These are phyloP conservation scores for Zalaria obscura DNA, from an alignment of 2,329 filamentous ascomycete species.

Conservation along the genomic window DNA sequence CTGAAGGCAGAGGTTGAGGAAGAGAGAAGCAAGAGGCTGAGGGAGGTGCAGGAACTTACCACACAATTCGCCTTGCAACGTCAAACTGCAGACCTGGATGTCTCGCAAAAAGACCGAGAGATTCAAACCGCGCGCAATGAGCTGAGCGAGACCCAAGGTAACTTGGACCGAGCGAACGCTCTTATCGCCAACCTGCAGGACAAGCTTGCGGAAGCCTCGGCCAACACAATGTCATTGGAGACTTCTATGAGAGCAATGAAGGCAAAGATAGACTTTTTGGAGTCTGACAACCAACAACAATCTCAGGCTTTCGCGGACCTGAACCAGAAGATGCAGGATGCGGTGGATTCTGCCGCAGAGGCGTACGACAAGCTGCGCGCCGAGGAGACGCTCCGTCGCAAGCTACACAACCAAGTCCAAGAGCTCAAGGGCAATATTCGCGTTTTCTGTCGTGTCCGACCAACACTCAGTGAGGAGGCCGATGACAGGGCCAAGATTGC, in stretches of 20 bases:
- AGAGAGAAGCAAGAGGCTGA: constrained; percentile 41
- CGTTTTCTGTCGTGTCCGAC: constrained; percentile 92
- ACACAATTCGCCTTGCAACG: constrained; percentile 34
- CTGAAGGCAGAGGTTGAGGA: constrained; percentile 54
- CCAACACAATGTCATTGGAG: constrained; percentile 53
- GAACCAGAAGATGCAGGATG: constrained; percentile 67
- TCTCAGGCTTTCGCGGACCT: constrained; percentile 74
- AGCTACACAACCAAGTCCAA: constrained; percentile 94
- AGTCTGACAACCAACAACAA: constrained; percentile 80
- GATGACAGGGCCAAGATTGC: constrained; percentile 58
- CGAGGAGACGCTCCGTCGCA: constrained; percentile 79
- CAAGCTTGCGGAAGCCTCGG: constrained; percentile 29
- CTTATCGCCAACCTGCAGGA: constrained; percentile 44
- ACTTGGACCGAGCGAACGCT: constrained; percentile 43
- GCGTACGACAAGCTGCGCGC: constrained; percentile 72
- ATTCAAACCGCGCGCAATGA: constrained; percentile 34
- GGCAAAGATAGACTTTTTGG: constrained; percentile 75
- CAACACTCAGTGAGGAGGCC: constrained; percentile 46
- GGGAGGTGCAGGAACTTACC: constrained; percentile 53
- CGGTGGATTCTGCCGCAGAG: constrained; percentile 52
- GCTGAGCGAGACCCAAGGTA: constrained; percentile 30
- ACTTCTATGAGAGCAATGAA: constrained; percentile 60
- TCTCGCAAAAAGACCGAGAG: constrained; percentile 41
- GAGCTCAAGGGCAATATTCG: constrained; percentile 97
- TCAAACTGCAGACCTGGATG: constrained; percentile 32